Percentiles rank a stretch among this genome's conserved stretches.
Conservation (phyloP, 176 grass and related monocot species). For the Saccharum spontaneum region DNA sequence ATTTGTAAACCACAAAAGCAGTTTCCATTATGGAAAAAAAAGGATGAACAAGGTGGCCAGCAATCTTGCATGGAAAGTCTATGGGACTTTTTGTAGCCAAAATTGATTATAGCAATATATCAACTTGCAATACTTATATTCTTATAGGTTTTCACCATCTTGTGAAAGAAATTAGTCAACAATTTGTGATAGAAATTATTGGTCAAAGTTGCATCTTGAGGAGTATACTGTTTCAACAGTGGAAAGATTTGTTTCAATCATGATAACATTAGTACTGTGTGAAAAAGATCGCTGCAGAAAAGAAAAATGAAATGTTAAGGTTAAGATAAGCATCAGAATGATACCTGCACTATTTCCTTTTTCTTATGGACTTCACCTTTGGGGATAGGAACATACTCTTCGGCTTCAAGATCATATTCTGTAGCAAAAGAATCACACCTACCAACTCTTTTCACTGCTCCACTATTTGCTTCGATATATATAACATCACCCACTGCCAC, state of each 20-base stretch:
- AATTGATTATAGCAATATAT: not conserved
- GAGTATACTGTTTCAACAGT: not conserved
- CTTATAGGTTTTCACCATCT: not conserved
- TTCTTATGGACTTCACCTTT: conserved; percentile 99
- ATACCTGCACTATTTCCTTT: conserved; percentile 98
- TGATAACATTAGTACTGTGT: not conserved
- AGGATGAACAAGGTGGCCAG: not conserved
- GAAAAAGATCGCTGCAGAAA: not conserved
- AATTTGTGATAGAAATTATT: not conserved
- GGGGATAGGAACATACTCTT: conserved; percentile 97
- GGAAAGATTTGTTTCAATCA: not conserved
- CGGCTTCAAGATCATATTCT: conserved; percentile 97
- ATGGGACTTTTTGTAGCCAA: not conserved
- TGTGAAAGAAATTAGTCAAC: not conserved
- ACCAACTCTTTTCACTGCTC: conserved; percentile 98
- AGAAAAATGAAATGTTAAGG: not conserved
- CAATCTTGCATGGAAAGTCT: not conserved
- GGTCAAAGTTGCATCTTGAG: not conserved
- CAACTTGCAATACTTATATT: not conserved
- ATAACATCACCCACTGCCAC: conserved; percentile 96
- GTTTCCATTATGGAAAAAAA: not conserved
- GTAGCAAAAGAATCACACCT: conserved; percentile 99
- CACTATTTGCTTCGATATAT: conserved; percentile 97
- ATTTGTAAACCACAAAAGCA: not conserved
- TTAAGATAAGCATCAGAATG: not conserved